Conservation (phyloP, 1,284 basidiomycete genomes). For the Puccinia brachypodii region DNA sequence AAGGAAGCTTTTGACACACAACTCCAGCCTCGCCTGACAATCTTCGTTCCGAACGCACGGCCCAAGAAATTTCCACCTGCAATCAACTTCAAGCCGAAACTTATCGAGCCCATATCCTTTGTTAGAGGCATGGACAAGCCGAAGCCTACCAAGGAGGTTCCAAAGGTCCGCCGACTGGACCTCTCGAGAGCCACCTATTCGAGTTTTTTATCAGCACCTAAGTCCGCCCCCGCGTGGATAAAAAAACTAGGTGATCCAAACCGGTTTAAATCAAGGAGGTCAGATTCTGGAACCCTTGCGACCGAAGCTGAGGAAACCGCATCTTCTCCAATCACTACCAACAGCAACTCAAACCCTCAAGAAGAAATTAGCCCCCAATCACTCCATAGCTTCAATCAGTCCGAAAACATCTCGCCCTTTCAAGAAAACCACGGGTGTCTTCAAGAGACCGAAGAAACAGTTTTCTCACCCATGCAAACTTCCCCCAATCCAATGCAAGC, state of each 20-base stretch:
- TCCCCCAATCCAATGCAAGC: not conserved
- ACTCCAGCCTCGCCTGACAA: not conserved
- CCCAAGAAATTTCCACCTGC: not conserved
- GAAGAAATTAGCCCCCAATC: not conserved
- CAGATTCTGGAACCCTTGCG: conserved; percentile 1
- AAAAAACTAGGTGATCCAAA: conserved; percentile 22
- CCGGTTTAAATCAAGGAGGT: conserved; percentile 3
- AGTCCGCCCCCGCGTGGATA: conserved; percentile 17
- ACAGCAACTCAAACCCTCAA: not conserved
- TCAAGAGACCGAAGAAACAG: not conserved
- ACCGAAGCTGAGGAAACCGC: not conserved
- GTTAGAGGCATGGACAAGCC: not conserved
- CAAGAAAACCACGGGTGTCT: not conserved
- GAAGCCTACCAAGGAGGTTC: not conserved
- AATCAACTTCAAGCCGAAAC: not conserved
- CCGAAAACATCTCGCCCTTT: not conserved
- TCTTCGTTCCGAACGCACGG: not conserved
- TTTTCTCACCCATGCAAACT: not conserved
- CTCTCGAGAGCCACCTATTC: conserved; percentile 18
- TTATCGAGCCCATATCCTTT: not conserved
- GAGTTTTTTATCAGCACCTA: conserved; percentile 11
- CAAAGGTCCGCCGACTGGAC: not conserved
- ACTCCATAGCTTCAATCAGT: not conserved
- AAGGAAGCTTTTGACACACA: not conserved
- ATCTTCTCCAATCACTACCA: not conserved